A percentile compares a stretch with the other conserved stretches of the same genome.
These are phyloP conservation scores for Syncephalis fuscata DNA, from an alignment of 371 early-diverging fungal genomes.

Conservation along the genomic window DNA sequence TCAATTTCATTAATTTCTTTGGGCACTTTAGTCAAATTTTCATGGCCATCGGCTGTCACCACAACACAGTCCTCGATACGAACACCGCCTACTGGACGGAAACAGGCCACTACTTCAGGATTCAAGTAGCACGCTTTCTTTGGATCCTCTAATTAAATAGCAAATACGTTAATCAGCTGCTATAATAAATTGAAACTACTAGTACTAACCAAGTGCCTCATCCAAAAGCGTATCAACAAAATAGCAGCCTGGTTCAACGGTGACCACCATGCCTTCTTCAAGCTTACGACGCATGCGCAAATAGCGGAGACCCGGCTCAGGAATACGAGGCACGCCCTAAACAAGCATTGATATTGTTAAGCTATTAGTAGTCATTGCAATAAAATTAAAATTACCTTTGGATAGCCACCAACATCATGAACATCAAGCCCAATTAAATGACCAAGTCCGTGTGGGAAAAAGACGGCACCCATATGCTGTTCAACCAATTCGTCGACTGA, in stretches of 20 bases:
- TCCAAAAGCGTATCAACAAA: slow-evolving; percentile 39
- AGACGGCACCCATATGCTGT: slow-evolving; percentile 60
- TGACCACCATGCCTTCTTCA: slow-evolving; percentile 67
- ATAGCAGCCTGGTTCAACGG: slow-evolving; percentile 85
- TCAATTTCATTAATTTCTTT: slow-evolving; percentile 60
- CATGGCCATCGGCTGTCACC: slow-evolving; percentile 44
- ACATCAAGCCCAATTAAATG: slow-evolving; percentile 58
- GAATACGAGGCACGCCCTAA: slow-evolving; percentile 49
- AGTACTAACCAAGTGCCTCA: slow-evolving; percentile 7
- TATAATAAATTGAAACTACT: too few relatives aligned
- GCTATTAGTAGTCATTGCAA: too few relatives aligned
- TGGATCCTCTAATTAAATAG: slow-evolving; percentile 26
- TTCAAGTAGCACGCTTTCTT: slow-evolving; percentile 44
- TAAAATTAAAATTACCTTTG: too few relatives aligned
- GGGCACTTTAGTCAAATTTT: slow-evolving; percentile 58
- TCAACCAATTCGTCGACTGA: slow-evolving; percentile 40
- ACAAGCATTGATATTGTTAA: background rate
- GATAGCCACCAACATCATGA: slow-evolving; percentile 85
- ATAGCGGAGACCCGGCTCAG: slow-evolving; percentile 66
- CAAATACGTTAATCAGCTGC: too few relatives aligned
- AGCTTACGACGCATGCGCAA: slow-evolving; percentile 75
- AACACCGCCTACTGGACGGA: slow-evolving; percentile 73
- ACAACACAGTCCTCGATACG: slow-evolving; percentile 85
- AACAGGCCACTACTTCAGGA: slow-evolving; percentile 44
- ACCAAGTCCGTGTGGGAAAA: slow-evolving; percentile 81